A percentile compares a stretch with the other conserved stretches of the same genome.
Conservation (phyloP, 2,329 filamentous ascomycete species). For the Madurella fahalii region DNA sequence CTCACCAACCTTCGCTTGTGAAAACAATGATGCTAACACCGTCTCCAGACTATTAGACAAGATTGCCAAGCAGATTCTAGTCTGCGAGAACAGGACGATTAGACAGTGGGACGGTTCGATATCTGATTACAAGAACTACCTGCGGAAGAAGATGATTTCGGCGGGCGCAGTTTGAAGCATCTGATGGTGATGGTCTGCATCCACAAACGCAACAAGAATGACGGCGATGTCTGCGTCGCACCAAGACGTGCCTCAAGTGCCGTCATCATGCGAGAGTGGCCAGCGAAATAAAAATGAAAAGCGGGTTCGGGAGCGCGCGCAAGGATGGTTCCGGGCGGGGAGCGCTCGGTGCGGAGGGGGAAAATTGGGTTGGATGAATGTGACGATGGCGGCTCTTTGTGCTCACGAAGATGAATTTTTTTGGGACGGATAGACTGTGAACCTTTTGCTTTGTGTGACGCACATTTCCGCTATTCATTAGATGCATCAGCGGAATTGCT, state of each 20-base stretch:
- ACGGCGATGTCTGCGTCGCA: neutral
- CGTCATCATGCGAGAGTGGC: neutral
- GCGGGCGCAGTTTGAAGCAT: conserved; percentile 74
- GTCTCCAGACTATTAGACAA: conserved; percentile 81
- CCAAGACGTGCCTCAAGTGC: neutral
- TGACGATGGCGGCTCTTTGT: conserved; percentile 1
- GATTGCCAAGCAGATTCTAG: conserved; percentile 99
- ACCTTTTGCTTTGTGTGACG: conserved; percentile 1
- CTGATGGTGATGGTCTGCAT: conserved; percentile 3
- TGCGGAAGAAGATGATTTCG: conserved; percentile 97
- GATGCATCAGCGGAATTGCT: conserved; percentile 3
- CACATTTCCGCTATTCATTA: conserved; percentile 9
- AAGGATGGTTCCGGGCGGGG: neutral
- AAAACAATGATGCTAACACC: neutral
- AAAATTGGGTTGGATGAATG: conserved; percentile 6
- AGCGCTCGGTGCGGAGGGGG: neutral
- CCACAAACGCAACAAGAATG: neutral
- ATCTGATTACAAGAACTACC: conserved; percentile 94
- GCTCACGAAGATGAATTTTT: neutral
- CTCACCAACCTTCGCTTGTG: neutral
- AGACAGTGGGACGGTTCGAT: conserved; percentile 84
- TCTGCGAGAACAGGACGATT: conserved; percentile 97
- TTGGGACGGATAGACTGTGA: conserved; percentile 19
- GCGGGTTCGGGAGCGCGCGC: neutral
- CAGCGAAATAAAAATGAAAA: neutral